Percentiles rank a stretch among this genome's conserved stretches.
phyloP scores from a whole-genome alignment of 148 eudicot genomes.

The Euryodendron excelsum region DNA sequence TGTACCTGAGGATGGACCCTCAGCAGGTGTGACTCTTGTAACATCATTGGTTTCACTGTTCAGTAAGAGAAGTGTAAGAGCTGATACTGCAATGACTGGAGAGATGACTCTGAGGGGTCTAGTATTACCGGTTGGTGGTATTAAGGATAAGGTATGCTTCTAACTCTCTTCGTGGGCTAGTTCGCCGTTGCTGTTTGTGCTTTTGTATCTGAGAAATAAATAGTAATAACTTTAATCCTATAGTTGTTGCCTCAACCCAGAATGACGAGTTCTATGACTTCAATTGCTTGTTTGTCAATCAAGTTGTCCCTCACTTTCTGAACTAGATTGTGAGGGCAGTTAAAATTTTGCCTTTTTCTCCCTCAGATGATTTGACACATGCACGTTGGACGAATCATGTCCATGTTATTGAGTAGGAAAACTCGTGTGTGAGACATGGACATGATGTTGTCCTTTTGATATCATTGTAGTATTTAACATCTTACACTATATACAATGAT shows the following conservation, averaged over 20 bases:
- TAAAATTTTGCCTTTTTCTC: background rate
- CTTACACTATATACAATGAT: background rate
- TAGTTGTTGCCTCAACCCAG: background rate
- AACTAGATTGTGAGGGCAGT: constrained; percentile 2
- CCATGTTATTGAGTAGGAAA: background rate
- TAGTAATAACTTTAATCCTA: background rate
- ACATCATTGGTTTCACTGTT: constrained; percentile 89
- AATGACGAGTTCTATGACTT: background rate
- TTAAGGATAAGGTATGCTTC: constrained; percentile 83
- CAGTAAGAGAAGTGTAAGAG: constrained; percentile 73
- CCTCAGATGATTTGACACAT: background rate
- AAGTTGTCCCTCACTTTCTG: background rate
- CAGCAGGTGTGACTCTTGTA: constrained; percentile 94
- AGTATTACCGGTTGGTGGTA: constrained; percentile 92
- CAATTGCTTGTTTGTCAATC: background rate
- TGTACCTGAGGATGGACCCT: constrained; percentile 95
- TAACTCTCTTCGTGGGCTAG: background rate
- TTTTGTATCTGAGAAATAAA: background rate
- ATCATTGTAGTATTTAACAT: background rate
- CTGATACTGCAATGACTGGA: constrained; percentile 99
- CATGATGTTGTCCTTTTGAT: background rate
- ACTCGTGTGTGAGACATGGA: background rate
- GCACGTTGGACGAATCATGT: background rate
- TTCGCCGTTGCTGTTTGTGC: background rate
- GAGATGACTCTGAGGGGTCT: constrained; percentile 95